Evolutionary conservation across 2,329 filamentous ascomycete species (phyloP).

Genomic region (Albophoma yamanashiensis): DNA sequence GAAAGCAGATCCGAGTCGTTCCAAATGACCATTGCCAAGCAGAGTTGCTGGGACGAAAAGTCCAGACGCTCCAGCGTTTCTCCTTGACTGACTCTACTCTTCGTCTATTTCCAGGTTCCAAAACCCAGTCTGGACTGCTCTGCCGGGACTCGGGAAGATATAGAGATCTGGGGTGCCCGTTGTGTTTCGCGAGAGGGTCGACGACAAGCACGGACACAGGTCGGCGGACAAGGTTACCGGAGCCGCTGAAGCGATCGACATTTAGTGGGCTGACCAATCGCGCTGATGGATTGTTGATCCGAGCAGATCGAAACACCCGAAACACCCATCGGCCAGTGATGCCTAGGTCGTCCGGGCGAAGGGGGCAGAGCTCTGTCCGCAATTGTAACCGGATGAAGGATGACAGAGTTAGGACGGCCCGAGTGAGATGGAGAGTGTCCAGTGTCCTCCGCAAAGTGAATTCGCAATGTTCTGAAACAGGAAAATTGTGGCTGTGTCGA

Average conservation of each 20-base stretch:
- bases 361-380: conserved; percentile 1
- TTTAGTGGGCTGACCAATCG: conserved; percentile 6
- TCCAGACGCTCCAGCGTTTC: not conserved
- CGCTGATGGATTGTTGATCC: conserved; percentile 5
- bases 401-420: conserved; percentile 9
- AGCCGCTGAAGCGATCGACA: conserved; percentile 4
- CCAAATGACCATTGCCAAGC: not conserved
- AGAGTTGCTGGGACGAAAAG: not conserved
- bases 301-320: conserved; percentile 11
- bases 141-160: not conserved
- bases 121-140: not conserved
- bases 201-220: not conserved
- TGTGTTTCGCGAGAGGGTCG: not conserved
- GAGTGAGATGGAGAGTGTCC: conserved; percentile 6
- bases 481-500: conserved; percentile 6
- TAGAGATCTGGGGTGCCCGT: not conserved
- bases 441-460: conserved; percentile 4
- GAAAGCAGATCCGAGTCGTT: not conserved
- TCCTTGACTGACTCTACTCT: not conserved
- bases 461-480: conserved; percentile 10
- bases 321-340: conserved; percentile 6
- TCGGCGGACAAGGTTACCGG: conserved; percentile 1
- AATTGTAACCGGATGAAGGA: conserved; percentile 1
- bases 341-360: conserved; percentile 1
- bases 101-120: not conserved